phyloP scores from a whole-genome alignment of 1,284 basidiomycete species.

The Xanthoconium separans region DNA sequence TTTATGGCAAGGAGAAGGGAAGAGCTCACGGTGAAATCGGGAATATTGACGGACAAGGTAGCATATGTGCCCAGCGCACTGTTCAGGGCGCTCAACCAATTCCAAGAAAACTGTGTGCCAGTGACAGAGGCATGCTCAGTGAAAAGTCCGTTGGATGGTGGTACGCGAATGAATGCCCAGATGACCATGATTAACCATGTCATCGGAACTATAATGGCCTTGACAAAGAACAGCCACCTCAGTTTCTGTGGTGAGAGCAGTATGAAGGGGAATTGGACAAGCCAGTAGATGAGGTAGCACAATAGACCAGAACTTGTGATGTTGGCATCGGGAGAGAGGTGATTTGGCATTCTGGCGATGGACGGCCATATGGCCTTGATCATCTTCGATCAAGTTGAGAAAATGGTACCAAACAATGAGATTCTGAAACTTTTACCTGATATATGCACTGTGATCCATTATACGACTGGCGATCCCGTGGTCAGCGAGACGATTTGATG shows the following conservation, averaged over 20 bases:
- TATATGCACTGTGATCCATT: constrained; percentile 31
- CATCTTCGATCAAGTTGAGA: constrained; percentile 39
- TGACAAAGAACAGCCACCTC: constrained; percentile 61
- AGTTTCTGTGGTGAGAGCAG: constrained; percentile 61
- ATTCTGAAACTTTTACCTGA: constrained; percentile 15
- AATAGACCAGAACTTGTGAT: constrained; percentile 56
- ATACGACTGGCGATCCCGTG: constrained; percentile 17
- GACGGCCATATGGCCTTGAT: constrained; percentile 67
- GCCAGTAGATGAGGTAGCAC: constrained; percentile 67
- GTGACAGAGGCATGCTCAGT: constrained; percentile 37
- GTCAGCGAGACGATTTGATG: neutral
- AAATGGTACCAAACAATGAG: neutral
- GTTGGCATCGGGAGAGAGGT: constrained; percentile 47
- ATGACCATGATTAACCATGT: constrained; percentile 59
- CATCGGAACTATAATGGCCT: constrained; percentile 55
- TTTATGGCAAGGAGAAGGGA: neutral
- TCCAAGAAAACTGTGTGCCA: constrained; percentile 48
- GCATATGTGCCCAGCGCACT: constrained; percentile 53
- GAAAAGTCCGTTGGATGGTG: constrained; percentile 45
- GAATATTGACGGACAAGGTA: constrained; percentile 55
- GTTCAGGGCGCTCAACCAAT: constrained; percentile 55
- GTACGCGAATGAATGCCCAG: constrained; percentile 58
- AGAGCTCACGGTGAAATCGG: constrained; percentile 50
- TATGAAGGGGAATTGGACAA: constrained; percentile 61
- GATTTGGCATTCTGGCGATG: constrained; percentile 53